Percentiles rank a stretch among this genome's conserved stretches.
Conservation (phyloP, 805 yeast species). For the Suhomyces xylopsoci region DNA sequence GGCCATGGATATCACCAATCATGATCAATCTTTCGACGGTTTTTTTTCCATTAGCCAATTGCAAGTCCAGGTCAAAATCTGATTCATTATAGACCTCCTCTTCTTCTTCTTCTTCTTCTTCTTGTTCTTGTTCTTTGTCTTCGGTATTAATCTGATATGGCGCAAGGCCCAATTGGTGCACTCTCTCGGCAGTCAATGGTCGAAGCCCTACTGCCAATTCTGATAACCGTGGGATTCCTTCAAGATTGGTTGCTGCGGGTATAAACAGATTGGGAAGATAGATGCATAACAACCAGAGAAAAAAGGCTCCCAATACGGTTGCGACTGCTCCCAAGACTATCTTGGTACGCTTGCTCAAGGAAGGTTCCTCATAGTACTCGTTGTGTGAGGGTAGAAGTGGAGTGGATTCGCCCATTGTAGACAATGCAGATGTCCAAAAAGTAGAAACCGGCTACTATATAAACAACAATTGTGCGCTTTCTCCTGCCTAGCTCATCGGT, state of each 20-base stretch:
- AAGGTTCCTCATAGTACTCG: constrained; percentile 15
- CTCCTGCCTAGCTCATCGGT: not conserved
- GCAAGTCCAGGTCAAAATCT: not conserved
- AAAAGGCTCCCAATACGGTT: constrained; percentile 9
- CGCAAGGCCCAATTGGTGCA: constrained; percentile 13
- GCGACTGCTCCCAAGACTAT: constrained; percentile 12
- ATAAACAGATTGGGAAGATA: constrained; percentile 32
- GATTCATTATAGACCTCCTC: not conserved
- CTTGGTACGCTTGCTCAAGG: constrained; percentile 11
- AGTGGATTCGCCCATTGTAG: constrained; percentile 9
- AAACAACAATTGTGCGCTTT: not conserved
- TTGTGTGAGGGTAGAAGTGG: constrained; percentile 15
- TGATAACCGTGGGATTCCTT: constrained; percentile 22
- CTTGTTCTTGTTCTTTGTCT: constrained; percentile 2
- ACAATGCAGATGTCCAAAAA: not conserved
- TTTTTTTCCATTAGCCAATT: not conserved
- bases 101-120: not conserved
- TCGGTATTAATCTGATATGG: constrained; percentile 4
- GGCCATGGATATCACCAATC: constrained; percentile 90
- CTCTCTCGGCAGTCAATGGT: constrained; percentile 21
- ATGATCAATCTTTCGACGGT: constrained; percentile 52
- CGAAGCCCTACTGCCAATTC: constrained; percentile 21
- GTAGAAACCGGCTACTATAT: not conserved
- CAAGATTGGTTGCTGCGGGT: constrained; percentile 28
- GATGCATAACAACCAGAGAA: constrained; percentile 30